Evolutionary conservation across 139 green algal genomes (phyloP).

Genomic region (Chlorella sorokiniana): DNA sequence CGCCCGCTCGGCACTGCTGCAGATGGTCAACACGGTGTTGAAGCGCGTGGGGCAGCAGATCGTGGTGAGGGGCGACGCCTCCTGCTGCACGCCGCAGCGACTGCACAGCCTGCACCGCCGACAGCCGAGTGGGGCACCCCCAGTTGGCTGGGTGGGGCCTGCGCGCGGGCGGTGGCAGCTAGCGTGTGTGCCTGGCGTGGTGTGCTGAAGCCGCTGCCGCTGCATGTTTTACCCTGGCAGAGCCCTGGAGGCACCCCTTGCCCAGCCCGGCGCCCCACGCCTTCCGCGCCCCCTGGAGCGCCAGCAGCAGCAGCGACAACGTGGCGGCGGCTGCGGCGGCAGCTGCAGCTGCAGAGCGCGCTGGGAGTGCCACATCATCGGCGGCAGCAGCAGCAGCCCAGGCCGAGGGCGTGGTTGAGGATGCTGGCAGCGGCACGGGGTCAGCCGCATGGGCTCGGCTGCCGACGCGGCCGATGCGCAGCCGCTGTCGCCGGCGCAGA

Average conservation of each 20-base stretch:
- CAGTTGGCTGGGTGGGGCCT: too few relatives aligned
- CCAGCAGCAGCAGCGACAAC: background rate
- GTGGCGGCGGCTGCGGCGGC: background rate
- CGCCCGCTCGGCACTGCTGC: slow-evolving; percentile 80
- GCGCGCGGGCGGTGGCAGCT: too few relatives aligned
- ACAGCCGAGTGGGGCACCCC: too few relatives aligned
- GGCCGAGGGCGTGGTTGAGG: background rate
- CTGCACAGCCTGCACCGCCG: background rate
- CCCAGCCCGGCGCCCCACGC: slow-evolving; percentile 2
- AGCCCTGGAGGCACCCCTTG: slow-evolving; percentile 13
- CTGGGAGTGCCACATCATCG: background rate
- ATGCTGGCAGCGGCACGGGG: background rate
- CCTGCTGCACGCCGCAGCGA: background rate
- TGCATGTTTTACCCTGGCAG: background rate
- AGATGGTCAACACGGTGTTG: slow-evolving; percentile 88
- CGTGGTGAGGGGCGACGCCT: background rate
- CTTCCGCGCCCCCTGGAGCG: background rate
- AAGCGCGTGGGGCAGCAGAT: slow-evolving; percentile 76
- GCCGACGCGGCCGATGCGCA: background rate
- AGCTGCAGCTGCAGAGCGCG: background rate
- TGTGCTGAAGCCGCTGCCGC: background rate
- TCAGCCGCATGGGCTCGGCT: background rate
- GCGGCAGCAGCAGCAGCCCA: background rate
- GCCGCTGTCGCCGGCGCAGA: slow-evolving; percentile 11
- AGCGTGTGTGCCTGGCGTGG: too few relatives aligned